phyloP scores from a whole-genome alignment of 2,329 filamentous ascomycete species.

The Pseudogymnoascus pannorum region DNA sequence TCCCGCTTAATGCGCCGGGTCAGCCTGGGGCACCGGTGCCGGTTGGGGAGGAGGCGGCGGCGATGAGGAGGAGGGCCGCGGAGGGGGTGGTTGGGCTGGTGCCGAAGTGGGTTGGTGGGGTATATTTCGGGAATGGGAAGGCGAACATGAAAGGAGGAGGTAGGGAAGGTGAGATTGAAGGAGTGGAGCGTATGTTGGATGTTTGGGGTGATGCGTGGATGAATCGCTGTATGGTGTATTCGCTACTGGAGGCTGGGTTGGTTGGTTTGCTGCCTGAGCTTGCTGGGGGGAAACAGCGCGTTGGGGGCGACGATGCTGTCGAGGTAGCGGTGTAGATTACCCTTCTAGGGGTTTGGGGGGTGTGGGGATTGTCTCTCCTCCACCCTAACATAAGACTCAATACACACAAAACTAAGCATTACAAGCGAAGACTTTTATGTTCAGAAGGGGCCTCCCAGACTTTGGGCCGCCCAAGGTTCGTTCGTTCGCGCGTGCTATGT shows the following conservation, averaged over 20 bases:
- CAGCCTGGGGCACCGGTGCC: conserved; percentile 55
- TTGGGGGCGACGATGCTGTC: conserved; percentile 54
- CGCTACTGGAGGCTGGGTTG: conserved; percentile 73
- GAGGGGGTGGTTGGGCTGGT: conserved; percentile 43
- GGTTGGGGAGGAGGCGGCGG: conserved; percentile 42
- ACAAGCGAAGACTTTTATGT: neutral
- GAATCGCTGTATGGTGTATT: conserved; percentile 87
- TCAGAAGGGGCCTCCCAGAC: conserved; percentile 4
- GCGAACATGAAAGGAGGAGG: conserved; percentile 21
- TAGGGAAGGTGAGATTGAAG: conserved; percentile 24
- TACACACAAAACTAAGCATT: neutral
- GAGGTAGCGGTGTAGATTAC: neutral
- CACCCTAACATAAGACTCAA: neutral
- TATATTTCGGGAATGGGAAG: conserved; percentile 37
- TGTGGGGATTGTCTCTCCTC: neutral
- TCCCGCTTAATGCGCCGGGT: conserved; percentile 75
- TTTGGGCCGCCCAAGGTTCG: neutral
- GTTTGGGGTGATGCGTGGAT: conserved; percentile 76
- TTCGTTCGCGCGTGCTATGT: neutral
- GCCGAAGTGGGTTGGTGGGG: conserved; percentile 31
- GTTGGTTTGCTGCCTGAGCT: conserved; percentile 80
- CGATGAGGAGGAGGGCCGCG: conserved; percentile 61
- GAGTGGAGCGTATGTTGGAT: conserved; percentile 54
- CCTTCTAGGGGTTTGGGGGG: neutral
- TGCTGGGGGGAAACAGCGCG: conserved; percentile 60